phyloP scores from a whole-genome alignment of 176 grass and related monocot species.

The Tuctoria greenei region DNA sequence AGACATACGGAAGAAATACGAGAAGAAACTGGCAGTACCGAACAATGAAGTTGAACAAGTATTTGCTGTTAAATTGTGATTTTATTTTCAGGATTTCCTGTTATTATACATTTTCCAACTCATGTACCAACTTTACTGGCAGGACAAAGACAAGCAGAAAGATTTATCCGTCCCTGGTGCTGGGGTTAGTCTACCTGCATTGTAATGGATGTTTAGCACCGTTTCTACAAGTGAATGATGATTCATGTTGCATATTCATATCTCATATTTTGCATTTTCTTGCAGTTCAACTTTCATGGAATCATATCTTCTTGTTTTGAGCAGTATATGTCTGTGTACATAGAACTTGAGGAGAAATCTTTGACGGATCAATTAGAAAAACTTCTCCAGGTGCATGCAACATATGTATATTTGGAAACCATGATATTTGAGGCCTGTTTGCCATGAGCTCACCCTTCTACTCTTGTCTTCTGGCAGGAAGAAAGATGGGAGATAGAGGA shows the following conservation, averaged over 20 bases:
- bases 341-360: slow-evolving; percentile 96
- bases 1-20: slow-evolving; percentile 96
- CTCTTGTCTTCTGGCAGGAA: slow-evolving; percentile 52
- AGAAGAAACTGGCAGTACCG: slow-evolving; percentile 71
- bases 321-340: slow-evolving; percentile 86
- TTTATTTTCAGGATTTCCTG: background rate
- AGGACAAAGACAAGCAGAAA: slow-evolving; percentile 93
- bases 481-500: slow-evolving; percentile 99
- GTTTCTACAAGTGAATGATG: background rate
- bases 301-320: slow-evolving; percentile 99
- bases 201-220: slow-evolving; percentile 24
- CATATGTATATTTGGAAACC: slow-evolving; percentile 19
- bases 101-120: slow-evolving; percentile 26
- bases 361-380: slow-evolving; percentile 95
- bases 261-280: slow-evolving; percentile 28
- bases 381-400: slow-evolving; percentile 74
- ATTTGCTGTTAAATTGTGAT: slow-evolving; percentile 28
- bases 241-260: slow-evolving; percentile 15
- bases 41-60: slow-evolving; percentile 54
- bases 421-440: slow-evolving; percentile 23
- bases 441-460: slow-evolving; percentile 24
- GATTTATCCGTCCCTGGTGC: slow-evolving; percentile 79
- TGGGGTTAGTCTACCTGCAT: slow-evolving; percentile 74
- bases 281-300: slow-evolving; percentile 97
- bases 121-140: slow-evolving; percentile 39